These are phyloP conservation scores for Capsella bursapastoris DNA, from an alignment of 345 rosid genomes.

Conservation along the genomic window DNA sequence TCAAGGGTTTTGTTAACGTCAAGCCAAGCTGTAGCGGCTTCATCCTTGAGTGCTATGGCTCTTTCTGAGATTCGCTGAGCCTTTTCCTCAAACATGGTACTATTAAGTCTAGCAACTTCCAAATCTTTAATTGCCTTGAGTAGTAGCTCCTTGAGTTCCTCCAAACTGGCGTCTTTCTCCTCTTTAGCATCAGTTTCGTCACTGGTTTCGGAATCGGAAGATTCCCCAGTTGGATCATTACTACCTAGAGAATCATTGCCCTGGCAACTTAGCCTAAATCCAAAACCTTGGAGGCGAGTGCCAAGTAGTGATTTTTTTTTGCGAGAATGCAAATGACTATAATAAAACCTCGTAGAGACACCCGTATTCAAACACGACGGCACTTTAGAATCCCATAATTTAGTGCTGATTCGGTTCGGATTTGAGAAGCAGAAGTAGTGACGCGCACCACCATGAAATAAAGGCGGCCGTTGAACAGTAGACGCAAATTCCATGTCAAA, in stretches of 20 bases:
- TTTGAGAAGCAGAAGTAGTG: constrained; percentile 36
- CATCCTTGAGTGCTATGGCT: constrained; percentile 85
- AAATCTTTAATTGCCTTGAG: constrained; percentile 66
- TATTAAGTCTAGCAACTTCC: constrained; percentile 78
- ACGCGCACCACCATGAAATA: constrained; percentile 35
- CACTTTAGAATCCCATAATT: constrained; percentile 41
- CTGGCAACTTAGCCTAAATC: constrained; percentile 55
- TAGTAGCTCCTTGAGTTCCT: constrained; percentile 64
- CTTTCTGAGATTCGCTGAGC: constrained; percentile 84
- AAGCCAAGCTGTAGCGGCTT: constrained; percentile 65
- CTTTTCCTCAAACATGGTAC: constrained; percentile 83
- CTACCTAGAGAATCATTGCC: constrained; percentile 69
- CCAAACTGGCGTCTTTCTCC: constrained; percentile 52
- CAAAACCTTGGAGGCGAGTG: constrained; percentile 40
- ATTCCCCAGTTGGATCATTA: constrained; percentile 57
- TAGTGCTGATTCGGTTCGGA: constrained; percentile 44
- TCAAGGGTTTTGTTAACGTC: constrained; percentile 64
- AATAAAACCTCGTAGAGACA: constrained; percentile 40
- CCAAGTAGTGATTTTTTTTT: constrained; percentile 43
- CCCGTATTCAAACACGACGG: constrained; percentile 39
- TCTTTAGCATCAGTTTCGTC: constrained; percentile 46
- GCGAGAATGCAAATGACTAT: constrained; percentile 32
- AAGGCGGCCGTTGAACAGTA: constrained; percentile 52
- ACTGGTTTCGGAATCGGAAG: constrained; percentile 45
- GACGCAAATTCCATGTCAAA: constrained; percentile 63